A percentile compares a stretch with the other conserved stretches of the same genome.
Evolutionary conservation across 1,284 basidiomycete species (phyloP).

Genomic region (Malassezia caprae): DNA sequence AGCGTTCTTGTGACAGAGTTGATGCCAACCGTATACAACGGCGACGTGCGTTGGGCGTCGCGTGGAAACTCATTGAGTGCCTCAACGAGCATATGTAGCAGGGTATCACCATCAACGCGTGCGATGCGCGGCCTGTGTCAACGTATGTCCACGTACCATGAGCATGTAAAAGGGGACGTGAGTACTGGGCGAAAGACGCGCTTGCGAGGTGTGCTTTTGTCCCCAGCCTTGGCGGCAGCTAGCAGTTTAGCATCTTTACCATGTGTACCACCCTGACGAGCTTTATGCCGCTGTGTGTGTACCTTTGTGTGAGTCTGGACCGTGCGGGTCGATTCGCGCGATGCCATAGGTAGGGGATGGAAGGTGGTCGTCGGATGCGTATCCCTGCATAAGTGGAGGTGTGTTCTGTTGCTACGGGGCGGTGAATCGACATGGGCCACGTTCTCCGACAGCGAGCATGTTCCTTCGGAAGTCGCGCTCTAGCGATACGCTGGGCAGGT

Average conservation of each 20-base stretch:
- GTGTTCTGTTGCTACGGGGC: not conserved
- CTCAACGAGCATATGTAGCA: conserved; percentile 18
- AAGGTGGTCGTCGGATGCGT: not conserved
- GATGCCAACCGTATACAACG: conserved; percentile 6
- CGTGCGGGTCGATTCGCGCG: not conserved
- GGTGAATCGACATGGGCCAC: not conserved
- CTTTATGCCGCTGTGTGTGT: conserved; percentile 17
- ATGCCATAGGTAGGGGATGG: not conserved
- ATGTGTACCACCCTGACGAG: not conserved
- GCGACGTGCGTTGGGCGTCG: not conserved
- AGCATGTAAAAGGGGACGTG: conserved; percentile 15
- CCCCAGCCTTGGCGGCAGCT: not conserved
- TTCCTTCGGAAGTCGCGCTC: conserved; percentile 15
- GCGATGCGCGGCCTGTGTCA: conserved; percentile 8
- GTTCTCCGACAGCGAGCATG: not conserved
- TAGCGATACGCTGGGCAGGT: conserved; percentile 3
- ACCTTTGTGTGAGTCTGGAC: conserved; percentile 7
- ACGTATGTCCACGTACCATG: conserved; percentile 7
- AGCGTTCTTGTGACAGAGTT: conserved; percentile 11
- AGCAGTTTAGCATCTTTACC: conserved; percentile 11
- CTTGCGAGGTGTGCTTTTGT: not conserved
- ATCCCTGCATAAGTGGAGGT: conserved; percentile 8
- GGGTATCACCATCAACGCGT: conserved; percentile 13
- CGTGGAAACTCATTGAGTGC: not conserved
- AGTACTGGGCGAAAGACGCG: conserved; percentile 19